Conservation (phyloP, 768 basidiomycete species). For the Chalciporus sphaerocephalus region DNA sequence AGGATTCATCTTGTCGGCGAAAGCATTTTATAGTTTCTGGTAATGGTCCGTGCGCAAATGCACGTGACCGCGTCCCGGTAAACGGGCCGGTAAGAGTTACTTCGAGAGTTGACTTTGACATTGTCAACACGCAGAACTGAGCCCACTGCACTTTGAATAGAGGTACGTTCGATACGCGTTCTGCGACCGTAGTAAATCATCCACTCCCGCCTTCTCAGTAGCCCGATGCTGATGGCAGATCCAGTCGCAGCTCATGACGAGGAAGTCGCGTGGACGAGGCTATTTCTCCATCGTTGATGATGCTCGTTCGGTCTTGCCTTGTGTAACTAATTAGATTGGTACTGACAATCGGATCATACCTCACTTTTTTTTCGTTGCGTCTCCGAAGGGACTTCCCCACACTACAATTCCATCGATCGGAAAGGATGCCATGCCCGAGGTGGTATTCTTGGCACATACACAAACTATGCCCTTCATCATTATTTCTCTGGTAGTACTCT, state of each 20-base stretch:
- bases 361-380: not conserved
- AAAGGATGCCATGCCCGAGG: not conserved
- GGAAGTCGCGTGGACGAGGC: too few species aligned
- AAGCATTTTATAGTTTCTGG: constrained; percentile 32
- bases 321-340: too few species aligned
- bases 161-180: too few species aligned
- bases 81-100: not conserved
- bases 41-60: constrained; percentile 33
- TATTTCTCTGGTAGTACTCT: constrained; percentile 5
- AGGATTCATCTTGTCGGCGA: constrained; percentile 28
- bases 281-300: too few species aligned
- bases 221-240: too few species aligned
- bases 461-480: not conserved
- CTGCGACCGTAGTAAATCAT: too few species aligned
- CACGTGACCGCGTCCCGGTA: constrained; percentile 18
- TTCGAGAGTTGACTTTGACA: too few species aligned
- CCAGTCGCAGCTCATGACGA: too few species aligned
- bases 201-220: too few species aligned
- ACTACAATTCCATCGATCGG: not conserved
- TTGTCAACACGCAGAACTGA: too few species aligned
- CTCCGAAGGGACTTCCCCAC: not conserved
- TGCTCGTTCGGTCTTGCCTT: too few species aligned
- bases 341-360: not conserved
- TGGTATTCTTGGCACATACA: not conserved
- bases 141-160: too few species aligned